Conservation (phyloP, 1,139 yeast genomes). For the Magnusiomyces suaveolens region DNA sequence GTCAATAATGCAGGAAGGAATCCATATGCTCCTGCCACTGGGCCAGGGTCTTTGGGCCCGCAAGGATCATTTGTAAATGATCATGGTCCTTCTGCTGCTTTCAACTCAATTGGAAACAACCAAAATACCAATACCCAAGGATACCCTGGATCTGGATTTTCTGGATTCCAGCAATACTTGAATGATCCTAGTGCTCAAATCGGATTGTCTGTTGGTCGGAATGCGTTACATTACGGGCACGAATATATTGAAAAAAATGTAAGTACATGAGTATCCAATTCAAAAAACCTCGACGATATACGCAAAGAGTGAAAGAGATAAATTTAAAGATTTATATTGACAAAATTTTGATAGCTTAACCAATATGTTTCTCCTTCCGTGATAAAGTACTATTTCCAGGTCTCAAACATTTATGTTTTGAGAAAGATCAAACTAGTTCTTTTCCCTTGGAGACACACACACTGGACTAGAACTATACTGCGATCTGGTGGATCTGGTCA, state of each 20-base stretch:
- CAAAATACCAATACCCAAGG: conserved; percentile 14
- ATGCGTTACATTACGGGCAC: conserved; percentile 62
- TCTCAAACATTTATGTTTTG: conserved; percentile 78
- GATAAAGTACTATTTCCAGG: conserved; percentile 79
- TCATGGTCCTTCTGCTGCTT: conserved; percentile 1
- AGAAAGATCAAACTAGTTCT: conserved; percentile 62
- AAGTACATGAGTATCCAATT: too few species aligned
- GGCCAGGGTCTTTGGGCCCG: not conserved
- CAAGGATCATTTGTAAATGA: conserved; percentile 6
- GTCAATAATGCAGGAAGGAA: not conserved
- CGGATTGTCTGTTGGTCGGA: conserved; percentile 83
- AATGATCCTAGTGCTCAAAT: conserved; percentile 74
- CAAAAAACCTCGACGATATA: too few species aligned
- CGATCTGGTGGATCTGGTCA: conserved; percentile 32
- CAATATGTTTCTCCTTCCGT: conserved; percentile 36
- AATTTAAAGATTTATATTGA: too few species aligned
- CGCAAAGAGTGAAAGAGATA: too few species aligned
- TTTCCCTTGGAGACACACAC: conserved; percentile 78
- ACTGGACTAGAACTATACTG: conserved; percentile 38
- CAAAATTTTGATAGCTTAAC: conserved; percentile 20
- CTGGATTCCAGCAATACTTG: conserved; percentile 30
- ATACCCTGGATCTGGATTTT: conserved; percentile 15
- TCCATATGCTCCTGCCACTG: not conserved
- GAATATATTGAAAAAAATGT: conserved; percentile 63
- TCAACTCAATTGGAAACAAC: conserved; percentile 8